Percentiles rank a stretch among this genome's conserved stretches.
These are phyloP conservation scores for Botryotinia narcissicola DNA, from an alignment of 2,329 filamentous ascomycete species.

Conservation along the genomic window DNA sequence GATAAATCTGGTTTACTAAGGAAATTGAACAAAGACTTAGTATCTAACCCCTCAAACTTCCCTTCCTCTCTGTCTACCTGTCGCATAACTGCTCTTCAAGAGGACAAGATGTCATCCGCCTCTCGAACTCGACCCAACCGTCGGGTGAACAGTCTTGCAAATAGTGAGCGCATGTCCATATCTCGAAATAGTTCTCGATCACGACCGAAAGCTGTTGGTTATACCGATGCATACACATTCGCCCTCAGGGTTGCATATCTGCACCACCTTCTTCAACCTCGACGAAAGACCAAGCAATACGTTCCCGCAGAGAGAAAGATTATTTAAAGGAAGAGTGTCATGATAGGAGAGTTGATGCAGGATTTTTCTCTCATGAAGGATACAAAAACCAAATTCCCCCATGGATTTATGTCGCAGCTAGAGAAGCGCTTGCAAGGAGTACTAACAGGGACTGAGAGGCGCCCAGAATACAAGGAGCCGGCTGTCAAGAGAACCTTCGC, in stretches of 20 bases:
- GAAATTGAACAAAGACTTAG: neutral
- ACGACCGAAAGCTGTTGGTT: constrained; percentile 50
- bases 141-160: constrained; percentile 36
- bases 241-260: constrained; percentile 89
- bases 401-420: constrained; percentile 67
- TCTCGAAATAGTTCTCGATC: constrained; percentile 44
- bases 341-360: constrained; percentile 82
- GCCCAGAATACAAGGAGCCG: constrained; percentile 88
- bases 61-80: neutral
- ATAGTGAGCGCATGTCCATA: constrained; percentile 28
- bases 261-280: constrained; percentile 87
- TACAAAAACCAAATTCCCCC: constrained; percentile 67
- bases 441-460: constrained; percentile 74
- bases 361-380: constrained; percentile 70
- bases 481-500: constrained; percentile 91
- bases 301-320: constrained; percentile 54
- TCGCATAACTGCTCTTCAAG: neutral
- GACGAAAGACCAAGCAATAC: constrained; percentile 86
- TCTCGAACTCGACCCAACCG: constrained; percentile 34
- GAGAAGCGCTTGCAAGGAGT: constrained; percentile 45
- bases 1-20: neutral
- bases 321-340: constrained; percentile 60
- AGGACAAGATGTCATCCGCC: constrained; percentile 33
- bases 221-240: constrained; percentile 87
- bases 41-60: neutral